A percentile compares a stretch with the other conserved stretches of the same genome.
Evolutionary conservation across 1,284 basidiomycete species (phyloP).

Genomic region (Trametes hirsuta): DNA sequence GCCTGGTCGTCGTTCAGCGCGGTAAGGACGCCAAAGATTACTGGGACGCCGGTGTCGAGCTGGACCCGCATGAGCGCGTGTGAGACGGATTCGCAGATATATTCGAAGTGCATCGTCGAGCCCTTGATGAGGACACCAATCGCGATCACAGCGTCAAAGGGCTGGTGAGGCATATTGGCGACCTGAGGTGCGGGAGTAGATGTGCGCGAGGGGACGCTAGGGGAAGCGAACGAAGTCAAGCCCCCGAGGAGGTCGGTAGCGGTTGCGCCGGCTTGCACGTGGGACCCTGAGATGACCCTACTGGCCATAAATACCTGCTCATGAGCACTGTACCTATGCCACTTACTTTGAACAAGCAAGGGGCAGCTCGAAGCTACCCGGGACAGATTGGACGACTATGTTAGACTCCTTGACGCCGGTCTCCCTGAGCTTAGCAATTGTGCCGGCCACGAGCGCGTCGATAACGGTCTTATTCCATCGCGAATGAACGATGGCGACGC

Average conservation of each 20-base stretch:
- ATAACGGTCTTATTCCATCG: constrained; percentile 92
- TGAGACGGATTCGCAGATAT: constrained; percentile 93
- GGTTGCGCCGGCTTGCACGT: constrained; percentile 73
- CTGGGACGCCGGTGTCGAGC: constrained; percentile 91
- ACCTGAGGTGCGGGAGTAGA: constrained; percentile 51
- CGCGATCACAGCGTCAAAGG: constrained; percentile 94
- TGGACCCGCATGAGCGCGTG: constrained; percentile 94
- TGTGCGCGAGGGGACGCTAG: constrained; percentile 48
- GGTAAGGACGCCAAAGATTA: constrained; percentile 97
- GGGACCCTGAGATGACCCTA: constrained; percentile 85
- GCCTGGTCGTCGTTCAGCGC: constrained; percentile 95
- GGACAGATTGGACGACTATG: constrained; percentile 90
- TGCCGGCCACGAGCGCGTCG: constrained; percentile 80
- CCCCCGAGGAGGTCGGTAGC: constrained; percentile 83
- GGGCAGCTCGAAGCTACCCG: constrained; percentile 94
- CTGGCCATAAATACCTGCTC: neutral
- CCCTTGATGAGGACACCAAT: constrained; percentile 99
- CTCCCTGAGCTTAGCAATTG: constrained; percentile 77
- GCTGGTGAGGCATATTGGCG: constrained; percentile 53
- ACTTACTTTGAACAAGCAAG: constrained; percentile 80
- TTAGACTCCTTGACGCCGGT: constrained; percentile 89
- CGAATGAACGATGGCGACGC: constrained; percentile 90
- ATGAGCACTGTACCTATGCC: neutral
- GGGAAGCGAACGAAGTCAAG: constrained; percentile 48
- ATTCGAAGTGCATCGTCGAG: constrained; percentile 97